Base-by-base conservation (phyloP, 2,329 filamentous ascomycete genomes). In the Colletotrichum orchidophilum region DNA sequence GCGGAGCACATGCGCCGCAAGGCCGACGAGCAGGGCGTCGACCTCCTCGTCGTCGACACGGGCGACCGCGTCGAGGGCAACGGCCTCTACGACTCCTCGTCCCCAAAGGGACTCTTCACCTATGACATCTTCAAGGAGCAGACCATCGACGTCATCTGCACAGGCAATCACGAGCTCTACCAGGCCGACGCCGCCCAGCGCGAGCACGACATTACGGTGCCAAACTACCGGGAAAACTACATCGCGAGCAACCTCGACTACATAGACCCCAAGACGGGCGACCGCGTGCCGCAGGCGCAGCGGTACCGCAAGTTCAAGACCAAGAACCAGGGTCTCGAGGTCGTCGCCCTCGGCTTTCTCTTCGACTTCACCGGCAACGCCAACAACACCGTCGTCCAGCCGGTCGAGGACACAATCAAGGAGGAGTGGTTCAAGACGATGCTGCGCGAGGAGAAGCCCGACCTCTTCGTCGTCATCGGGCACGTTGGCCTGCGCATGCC, bases 161-260 rank as follows among this genome's bases (percentile, higher is more conserved):
- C 92, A 1, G 96, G 96, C 60, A 99, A 99, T 77, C 96, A 99
- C 83, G 96, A 99, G 83, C 88, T 99, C 13, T 99, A 99, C 85
- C 90, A 94, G 76, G 84, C 88, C 66, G 91, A 92, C 73, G 93
- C 95, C 0, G 93, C 94, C 24, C 89, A 93, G 63, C 88, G 91
- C 71, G 96, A 98, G 79, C 93, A 93, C 78, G 86, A 90, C 66
- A 88, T 89, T 64, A 97, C 94, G 0, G 93, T 97, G 1, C 94
- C 94, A 2, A 93, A 94, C 78, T 98, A 94, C 82, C 89, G 89
- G 66, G 89, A 91, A 46, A 91, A 88, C 70, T 98, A 98, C 75
- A 84, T 98, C 24, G 93, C 96, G 12, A 98, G 95, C 1, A 99
- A 99, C 76, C 87, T 99, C 35, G 95, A 99, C 77, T 97, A 97